Percentiles rank a stretch among this genome's conserved stretches.
phyloP scores from a whole-genome alignment of 495 filamentous ascomycete species.

The Hypoxylon crocopeplum region DNA sequence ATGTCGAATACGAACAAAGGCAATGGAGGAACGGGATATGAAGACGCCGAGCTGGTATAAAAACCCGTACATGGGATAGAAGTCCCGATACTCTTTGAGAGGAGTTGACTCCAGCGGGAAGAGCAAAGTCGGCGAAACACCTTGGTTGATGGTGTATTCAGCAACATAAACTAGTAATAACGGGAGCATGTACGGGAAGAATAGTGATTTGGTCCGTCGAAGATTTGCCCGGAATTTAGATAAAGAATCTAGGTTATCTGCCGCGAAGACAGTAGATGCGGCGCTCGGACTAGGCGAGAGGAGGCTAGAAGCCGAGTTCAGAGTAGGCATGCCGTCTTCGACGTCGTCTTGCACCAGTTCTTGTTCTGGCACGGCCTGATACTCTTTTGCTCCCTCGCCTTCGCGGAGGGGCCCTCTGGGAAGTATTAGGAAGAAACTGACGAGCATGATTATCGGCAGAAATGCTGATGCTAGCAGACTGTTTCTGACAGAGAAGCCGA shows the following conservation, averaged over 20 bases:
- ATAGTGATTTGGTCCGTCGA: slow-evolving; percentile 49
- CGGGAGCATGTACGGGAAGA: slow-evolving; percentile 79
- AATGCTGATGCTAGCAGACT: slow-evolving; percentile 79
- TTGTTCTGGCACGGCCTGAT: slow-evolving; percentile 50
- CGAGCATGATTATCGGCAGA: slow-evolving; percentile 80
- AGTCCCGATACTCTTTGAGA: slow-evolving; percentile 81
- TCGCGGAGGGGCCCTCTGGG: slow-evolving; percentile 66
- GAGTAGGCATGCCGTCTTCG: slow-evolving; percentile 40
- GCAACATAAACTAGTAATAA: slow-evolving; percentile 90
- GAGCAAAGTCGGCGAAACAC: slow-evolving; percentile 85
- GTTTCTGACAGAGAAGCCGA: slow-evolving; percentile 71
- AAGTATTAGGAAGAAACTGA: slow-evolving; percentile 83
- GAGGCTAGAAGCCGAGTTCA: slow-evolving; percentile 44
- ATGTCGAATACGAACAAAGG: slow-evolving; percentile 80
- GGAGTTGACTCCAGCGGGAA: slow-evolving; percentile 79
- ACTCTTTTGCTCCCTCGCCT: slow-evolving; percentile 44
- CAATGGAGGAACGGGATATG: slow-evolving; percentile 86
- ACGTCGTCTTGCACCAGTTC: slow-evolving; percentile 50
- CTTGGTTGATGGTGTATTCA: slow-evolving; percentile 97
- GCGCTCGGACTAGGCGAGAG: slow-evolving; percentile 43
- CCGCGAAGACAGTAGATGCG: slow-evolving; percentile 38
- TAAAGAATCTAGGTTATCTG: slow-evolving; percentile 30
- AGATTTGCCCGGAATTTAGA: slow-evolving; percentile 55
- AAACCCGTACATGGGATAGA: slow-evolving; percentile 88
- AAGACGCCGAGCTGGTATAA: slow-evolving; percentile 96